Evolutionary conservation across 2,329 filamentous ascomycete genomes (phyloP), one percentile per base, ranked within the genome.

Genomic region (Fusarium solani-melongenae): DNA sequence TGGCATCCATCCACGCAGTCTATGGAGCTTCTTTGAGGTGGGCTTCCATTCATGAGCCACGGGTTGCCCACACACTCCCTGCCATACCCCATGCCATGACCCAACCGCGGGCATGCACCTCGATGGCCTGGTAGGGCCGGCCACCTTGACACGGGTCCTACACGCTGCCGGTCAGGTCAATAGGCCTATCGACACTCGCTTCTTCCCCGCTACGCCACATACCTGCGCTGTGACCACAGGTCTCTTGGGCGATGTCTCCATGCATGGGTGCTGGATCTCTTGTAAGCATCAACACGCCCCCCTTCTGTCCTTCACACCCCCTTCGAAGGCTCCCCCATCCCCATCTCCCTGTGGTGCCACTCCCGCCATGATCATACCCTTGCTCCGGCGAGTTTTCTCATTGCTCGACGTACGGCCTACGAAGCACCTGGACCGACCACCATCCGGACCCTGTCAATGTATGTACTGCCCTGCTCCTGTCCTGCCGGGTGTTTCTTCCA

Each of bases 131-230:
- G 74, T 67, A 77, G 72, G 70, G 74, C 75, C 71, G 70, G 74
- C 73, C 71, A 65, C 73, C 62, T 62, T 57, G 64, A 64, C 71
- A 71, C 67, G 74, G 74, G 66, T 74, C 29, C 61, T 74, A 75
- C 71, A 67, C 59, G 64, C 72, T 74, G 62, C 68, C 55, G 68
- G 72, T 69, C 62, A 73, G 68, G 66, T 68, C 60, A 66, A 73
- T 74, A 51, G 49, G 55, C 77, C 76, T 78, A 79, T 81, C 77
- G 77, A 80, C 79, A 73, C 74, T 78, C 76, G 70, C 72, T 74
- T 68, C 60, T 72, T 74, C 72, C 75, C 77, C 77, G 73, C 79
- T 79, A 81, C 78, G 77, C 77, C 75, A 74, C 76, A 77, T 67
- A 64, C 71, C 74, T 76, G 75, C 76, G 70, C 76, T 69, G 62